A percentile compares a stretch with the other conserved stretches of the same genome.
Conservation (phyloP, 2,329 filamentous ascomycete genomes). For the Aspergillus fijiensis region DNA sequence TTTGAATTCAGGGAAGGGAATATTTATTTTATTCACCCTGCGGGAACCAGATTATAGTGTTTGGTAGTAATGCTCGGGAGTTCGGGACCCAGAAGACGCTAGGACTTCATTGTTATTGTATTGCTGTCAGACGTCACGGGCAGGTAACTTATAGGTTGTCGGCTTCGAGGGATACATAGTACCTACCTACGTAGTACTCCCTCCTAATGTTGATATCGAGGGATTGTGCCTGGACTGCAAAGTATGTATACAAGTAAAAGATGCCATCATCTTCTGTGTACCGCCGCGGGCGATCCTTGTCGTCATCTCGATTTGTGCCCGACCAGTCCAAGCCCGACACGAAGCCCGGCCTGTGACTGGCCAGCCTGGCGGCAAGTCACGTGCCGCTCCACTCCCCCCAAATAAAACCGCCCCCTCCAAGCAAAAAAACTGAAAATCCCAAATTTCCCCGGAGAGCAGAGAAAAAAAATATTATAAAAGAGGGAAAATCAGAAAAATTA, state of each 20-base stretch:
- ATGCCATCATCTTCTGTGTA: neutral
- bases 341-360: slow-evolving; percentile 13
- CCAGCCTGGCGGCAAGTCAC: slow-evolving; percentile 17
- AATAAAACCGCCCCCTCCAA: neutral
- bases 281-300: slow-evolving; percentile 8
- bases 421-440: slow-evolving; percentile 20
- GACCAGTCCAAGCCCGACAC: slow-evolving; percentile 8
- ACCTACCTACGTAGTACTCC: too few species aligned
- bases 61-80: too few species aligned
- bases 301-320: slow-evolving; percentile 11
- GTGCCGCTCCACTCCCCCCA: slow-evolving; percentile 13
- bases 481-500: slow-evolving; percentile 8
- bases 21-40: too few species aligned
- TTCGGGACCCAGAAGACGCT: neutral
- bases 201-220: too few species aligned
- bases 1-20: neutral
- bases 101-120: too few species aligned
- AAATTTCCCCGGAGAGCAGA: neutral
- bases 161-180: too few species aligned
- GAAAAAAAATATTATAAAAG: neutral
- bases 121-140: too few species aligned
- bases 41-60: too few species aligned
- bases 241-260: too few species aligned
- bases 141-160: too few species aligned
- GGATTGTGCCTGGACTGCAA: too few species aligned